These are phyloP conservation scores for Aspergillus olivimuriae DNA, from an alignment of 495 filamentous ascomycete species.

Conservation along the genomic window DNA sequence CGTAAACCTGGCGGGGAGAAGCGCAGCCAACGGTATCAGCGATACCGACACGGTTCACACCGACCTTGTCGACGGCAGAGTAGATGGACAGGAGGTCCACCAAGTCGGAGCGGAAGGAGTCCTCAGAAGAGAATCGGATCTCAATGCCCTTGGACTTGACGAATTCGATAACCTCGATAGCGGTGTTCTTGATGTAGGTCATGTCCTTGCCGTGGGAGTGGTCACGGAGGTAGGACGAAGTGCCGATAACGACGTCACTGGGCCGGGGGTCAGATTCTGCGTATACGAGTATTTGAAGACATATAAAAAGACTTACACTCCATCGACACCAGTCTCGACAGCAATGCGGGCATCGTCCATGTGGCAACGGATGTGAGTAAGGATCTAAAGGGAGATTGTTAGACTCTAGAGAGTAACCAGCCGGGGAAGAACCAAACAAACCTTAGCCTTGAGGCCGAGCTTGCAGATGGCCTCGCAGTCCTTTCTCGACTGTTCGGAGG, in stretches of 20 bases:
- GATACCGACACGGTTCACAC: constrained; percentile 77
- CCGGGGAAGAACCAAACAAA: too few relatives aligned
- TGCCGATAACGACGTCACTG: constrained; percentile 89
- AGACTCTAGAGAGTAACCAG: too few relatives aligned
- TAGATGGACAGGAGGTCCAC: constrained; percentile 75
- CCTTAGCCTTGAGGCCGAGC: constrained; percentile 77
- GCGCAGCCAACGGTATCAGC: constrained; percentile 81
- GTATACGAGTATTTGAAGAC: not conserved
- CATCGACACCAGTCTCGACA: constrained; percentile 77
- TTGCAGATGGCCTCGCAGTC: constrained; percentile 90
- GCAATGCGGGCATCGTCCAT: constrained; percentile 90
- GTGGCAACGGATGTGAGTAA: constrained; percentile 84
- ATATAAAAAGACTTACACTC: constrained; percentile 42
- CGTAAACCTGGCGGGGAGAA: constrained; percentile 77
- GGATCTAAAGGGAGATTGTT: too few relatives aligned
- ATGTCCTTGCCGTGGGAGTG: constrained; percentile 94
- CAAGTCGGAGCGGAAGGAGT: constrained; percentile 77
- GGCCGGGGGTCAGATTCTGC: constrained; percentile 4
- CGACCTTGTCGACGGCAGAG: constrained; percentile 70
- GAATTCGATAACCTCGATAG: constrained; percentile 89
- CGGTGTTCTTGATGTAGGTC: constrained; percentile 83
- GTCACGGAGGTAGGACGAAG: constrained; percentile 82
- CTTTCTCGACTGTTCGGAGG: constrained; percentile 71
- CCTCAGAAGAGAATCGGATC: constrained; percentile 71
- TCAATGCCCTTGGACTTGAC: constrained; percentile 88